Base-by-base conservation (phyloP, 768 basidiomycete species). In the Pisolithus albus region DNA sequence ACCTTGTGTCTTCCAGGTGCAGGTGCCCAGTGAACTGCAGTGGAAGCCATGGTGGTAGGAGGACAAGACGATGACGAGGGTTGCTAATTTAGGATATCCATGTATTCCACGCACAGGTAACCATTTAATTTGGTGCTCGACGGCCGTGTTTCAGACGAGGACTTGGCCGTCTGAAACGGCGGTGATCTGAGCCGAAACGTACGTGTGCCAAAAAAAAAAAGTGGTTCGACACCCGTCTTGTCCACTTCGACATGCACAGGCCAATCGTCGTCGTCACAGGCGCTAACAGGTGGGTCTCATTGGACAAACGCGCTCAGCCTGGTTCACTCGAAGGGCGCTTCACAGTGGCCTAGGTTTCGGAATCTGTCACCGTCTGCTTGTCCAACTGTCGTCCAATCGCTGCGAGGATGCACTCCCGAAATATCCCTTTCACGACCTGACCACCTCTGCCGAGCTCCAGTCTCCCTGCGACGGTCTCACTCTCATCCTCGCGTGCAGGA, bases 401-500 rank as follows among this genome's bases (percentile, higher is more conserved):
- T 78, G 80, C 5, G 67, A 75, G 11, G 83, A 88, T 57, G 75
- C 78, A 1, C 61, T 65, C 19, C 79, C 80, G 2, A 72, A 75
- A 53, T 66, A 46, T 44, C 41, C 10, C 30, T 56, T 18, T 49
- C 58, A 32, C 44, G 37, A 61, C 43, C 51, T 49, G 40, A 46
- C 44, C 11, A 4, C 13, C 15, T 18, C 46, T 13, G 46, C 46
- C 32, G 47, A 50, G 52, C 51, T 52, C 54, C 63, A 54, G 38
- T 50, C 59, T 11, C 65, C 67, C 7, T 80, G 73, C 58, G 71
- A 75, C 16, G 82, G 82, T 6, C 59, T 90, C 44, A 90, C 85
- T 0, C 70, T 93, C 23, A 80, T 93, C 55, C 75, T 93, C 76
- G 91, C 89, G 0, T 92, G 91, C 63, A 76, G 91, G 49, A 88